phyloP scores from a whole-genome alignment of 2,329 filamentous ascomycete genomes.

The Phialophora macrospora region DNA sequence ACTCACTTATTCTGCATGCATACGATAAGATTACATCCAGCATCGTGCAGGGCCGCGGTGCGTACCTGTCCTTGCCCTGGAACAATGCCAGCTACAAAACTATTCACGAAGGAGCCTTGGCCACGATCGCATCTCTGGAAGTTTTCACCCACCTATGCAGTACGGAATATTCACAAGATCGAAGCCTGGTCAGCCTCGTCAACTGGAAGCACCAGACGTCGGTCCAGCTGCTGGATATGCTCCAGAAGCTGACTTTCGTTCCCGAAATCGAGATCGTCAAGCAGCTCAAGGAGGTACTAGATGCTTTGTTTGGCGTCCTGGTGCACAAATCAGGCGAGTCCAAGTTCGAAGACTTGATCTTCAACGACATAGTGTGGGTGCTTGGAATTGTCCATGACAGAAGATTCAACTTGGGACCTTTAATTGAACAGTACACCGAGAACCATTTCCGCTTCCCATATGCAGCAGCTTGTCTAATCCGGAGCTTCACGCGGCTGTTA shows the following conservation, averaged over 20 bases:
- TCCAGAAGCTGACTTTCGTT: conserved; percentile 88
- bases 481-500: conserved; percentile 83
- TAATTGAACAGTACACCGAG: conserved; percentile 91
- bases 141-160: conserved; percentile 89
- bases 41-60: conserved; percentile 73
- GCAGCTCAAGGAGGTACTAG: conserved; percentile 83
- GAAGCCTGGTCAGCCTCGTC: conserved; percentile 78
- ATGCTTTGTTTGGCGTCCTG: conserved; percentile 87
- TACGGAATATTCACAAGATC: conserved; percentile 91
- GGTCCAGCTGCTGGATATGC: conserved; percentile 71
- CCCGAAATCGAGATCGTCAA: conserved; percentile 98
- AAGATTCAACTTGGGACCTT: conserved; percentile 84
- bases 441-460: conserved; percentile 91
- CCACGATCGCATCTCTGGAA: conserved; percentile 77
- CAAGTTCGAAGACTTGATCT: conserved; percentile 90
- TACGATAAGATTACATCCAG: conserved; percentile 88
- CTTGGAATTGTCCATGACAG: conserved; percentile 93
- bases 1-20: conserved; percentile 81
- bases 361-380: conserved; percentile 85
- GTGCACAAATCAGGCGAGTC: conserved; percentile 90
- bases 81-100: conserved; percentile 56
- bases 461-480: conserved; percentile 82
- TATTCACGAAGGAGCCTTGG: conserved; percentile 70
- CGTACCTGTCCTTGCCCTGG: conserved; percentile 86
- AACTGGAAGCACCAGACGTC: conserved; percentile 81